Percentiles rank a stretch among this genome's conserved stretches.
Conservation (phyloP, 73 alveolate species). For the Paramecium pentaurelia region DNA sequence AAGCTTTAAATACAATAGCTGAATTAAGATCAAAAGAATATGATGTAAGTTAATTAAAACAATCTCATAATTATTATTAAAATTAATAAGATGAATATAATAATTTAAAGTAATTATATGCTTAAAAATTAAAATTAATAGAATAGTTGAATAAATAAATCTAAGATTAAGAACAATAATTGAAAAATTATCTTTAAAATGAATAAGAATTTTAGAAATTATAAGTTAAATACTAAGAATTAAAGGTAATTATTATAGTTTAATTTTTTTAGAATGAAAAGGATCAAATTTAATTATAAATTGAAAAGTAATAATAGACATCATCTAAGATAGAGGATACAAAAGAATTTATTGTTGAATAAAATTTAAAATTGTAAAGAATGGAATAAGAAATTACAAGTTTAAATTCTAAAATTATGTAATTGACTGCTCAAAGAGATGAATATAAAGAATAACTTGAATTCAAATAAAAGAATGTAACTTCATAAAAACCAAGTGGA, state of each 20-base stretch:
- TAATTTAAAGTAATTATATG: not conserved
- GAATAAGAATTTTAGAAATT: not conserved
- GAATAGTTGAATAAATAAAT: not conserved
- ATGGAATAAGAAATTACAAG: not conserved
- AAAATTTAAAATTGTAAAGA: not conserved
- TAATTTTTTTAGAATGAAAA: not conserved
- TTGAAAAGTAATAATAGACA: not conserved
- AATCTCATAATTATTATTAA: not conserved
- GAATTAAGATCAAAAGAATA: not conserved
- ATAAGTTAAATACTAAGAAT: not conserved
- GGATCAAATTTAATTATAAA: not conserved
- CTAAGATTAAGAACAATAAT: not conserved
- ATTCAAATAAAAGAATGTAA: not conserved
- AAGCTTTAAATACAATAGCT: conserved; percentile 7
- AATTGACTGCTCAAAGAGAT: not conserved
- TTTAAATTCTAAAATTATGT: not conserved
- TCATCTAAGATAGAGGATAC: not conserved
- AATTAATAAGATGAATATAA: not conserved
- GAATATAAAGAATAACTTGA: conserved; percentile 16
- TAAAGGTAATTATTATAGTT: not conserved
- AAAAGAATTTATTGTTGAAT: not conserved
- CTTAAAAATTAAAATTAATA: not conserved
- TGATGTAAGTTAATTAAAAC: not conserved
- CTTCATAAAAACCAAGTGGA: not conserved
- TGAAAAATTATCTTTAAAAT: not conserved